phyloP scores from a whole-genome alignment of 768 basidiomycete species.

The Lentinus tigrinus region DNA sequence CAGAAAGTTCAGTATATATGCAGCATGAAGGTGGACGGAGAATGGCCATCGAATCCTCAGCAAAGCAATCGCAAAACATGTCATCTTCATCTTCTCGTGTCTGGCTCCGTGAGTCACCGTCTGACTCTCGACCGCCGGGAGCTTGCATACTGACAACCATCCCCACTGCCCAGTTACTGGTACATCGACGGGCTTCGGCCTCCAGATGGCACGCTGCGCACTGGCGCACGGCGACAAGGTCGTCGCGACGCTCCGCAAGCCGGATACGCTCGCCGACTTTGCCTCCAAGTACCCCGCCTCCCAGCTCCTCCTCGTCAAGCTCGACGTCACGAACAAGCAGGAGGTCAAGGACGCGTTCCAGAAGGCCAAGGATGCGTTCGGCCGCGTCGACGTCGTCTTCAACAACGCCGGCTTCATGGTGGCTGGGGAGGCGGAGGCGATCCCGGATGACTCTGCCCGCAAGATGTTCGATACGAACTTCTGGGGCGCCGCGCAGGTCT shows the following conservation, averaged over 20 bases:
- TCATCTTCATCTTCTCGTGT: too few species aligned
- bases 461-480: slow-evolving; percentile 37
- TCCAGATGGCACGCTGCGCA: slow-evolving; percentile 31
- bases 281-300: slow-evolving; percentile 26
- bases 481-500: slow-evolving; percentile 22
- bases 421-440: slow-evolving; percentile 38
- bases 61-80: too few species aligned
- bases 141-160: background rate
- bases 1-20: too few species aligned
- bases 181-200: slow-evolving; percentile 40
- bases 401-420: slow-evolving; percentile 40
- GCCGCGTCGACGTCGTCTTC: slow-evolving; percentile 44
- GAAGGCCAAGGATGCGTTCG: slow-evolving; percentile 35
- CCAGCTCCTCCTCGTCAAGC: slow-evolving; percentile 36
- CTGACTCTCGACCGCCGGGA: background rate
- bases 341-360: slow-evolving; percentile 37
- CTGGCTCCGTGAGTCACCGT: too few species aligned
- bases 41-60: too few species aligned
- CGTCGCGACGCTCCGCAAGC: slow-evolving; percentile 43
- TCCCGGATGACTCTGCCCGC: slow-evolving; percentile 30
- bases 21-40: too few species aligned
- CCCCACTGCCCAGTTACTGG: slow-evolving; percentile 35
- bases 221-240: slow-evolving; percentile 39
- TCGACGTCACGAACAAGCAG: slow-evolving; percentile 37
- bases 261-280: slow-evolving; percentile 33